A percentile compares a stretch with the other conserved stretches of the same genome.
These are phyloP conservation scores for Colletotrichum sp. DNA, from an alignment of 2,329 filamentous ascomycete species.

Conservation along the genomic window DNA sequence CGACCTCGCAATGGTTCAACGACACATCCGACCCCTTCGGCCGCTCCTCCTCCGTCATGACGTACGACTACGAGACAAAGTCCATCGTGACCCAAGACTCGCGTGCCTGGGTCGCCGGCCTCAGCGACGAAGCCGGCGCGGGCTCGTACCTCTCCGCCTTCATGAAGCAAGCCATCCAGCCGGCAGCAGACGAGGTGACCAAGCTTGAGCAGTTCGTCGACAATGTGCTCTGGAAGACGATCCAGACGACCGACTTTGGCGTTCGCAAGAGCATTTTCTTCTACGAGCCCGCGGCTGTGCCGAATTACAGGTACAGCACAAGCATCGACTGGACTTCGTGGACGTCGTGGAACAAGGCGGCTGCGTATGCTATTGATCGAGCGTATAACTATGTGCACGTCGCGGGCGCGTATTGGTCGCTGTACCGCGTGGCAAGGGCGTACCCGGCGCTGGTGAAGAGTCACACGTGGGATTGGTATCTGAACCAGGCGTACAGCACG, in stretches of 20 bases:
- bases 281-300: constrained; percentile 52
- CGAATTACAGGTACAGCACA: constrained; percentile 48
- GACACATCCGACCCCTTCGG: constrained; percentile 58
- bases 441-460: constrained; percentile 48
- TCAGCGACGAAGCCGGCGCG: constrained; percentile 65
- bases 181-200: constrained; percentile 50
- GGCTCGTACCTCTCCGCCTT: constrained; percentile 59
- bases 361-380: constrained; percentile 50
- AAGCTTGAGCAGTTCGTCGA: constrained; percentile 61
- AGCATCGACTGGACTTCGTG: constrained; percentile 53
- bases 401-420: constrained; percentile 58
- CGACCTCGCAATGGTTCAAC: constrained; percentile 57
- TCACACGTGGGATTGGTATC: constrained; percentile 58
- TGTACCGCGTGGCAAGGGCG: constrained; percentile 59
- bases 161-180: constrained; percentile 59
- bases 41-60: constrained; percentile 59
- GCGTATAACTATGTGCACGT: constrained; percentile 67
- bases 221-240: constrained; percentile 51
- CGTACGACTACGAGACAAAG: constrained; percentile 56
- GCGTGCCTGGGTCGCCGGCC: constrained; percentile 62
- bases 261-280: constrained; percentile 63
- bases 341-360: constrained; percentile 54
- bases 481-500: constrained; percentile 57
- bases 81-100: constrained; percentile 49
- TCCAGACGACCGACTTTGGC: constrained; percentile 49